phyloP scores from a whole-genome alignment of 1,284 basidiomycete genomes.

The Austroboletus rostrupii region DNA sequence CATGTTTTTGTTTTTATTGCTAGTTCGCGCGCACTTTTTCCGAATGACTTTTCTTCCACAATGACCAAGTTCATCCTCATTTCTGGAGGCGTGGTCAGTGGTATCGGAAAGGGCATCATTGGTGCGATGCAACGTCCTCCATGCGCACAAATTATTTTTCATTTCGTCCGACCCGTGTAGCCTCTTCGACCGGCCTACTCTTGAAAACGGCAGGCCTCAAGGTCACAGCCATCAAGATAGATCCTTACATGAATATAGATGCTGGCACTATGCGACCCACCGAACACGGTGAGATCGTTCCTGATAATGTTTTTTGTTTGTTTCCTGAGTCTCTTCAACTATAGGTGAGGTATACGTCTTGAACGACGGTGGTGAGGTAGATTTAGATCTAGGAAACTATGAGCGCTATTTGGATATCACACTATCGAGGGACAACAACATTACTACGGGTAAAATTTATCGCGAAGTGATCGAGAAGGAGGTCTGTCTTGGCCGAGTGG shows the following conservation, averaged over 20 bases:
- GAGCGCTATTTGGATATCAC: conserved; percentile 97
- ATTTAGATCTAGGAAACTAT: conserved; percentile 97
- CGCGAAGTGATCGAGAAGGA: conserved; percentile 96
- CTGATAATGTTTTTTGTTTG: conserved; percentile 4
- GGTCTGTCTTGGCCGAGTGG: conserved; percentile 46
- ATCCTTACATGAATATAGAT: conserved; percentile 99
- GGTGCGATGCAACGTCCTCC: conserved; percentile 51
- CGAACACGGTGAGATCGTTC: conserved; percentile 77
- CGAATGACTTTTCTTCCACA: neutral
- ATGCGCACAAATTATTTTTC: conserved; percentile 23
- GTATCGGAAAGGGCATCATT: conserved; percentile 93
- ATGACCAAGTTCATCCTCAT: conserved; percentile 92
- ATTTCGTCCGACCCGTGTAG: conserved; percentile 38
- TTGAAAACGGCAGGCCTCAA: conserved; percentile 94
- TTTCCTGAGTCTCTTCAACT: conserved; percentile 16
- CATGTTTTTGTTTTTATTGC: neutral
- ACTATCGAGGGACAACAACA: conserved; percentile 92
- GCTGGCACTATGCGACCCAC: conserved; percentile 99
- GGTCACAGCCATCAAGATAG: conserved; percentile 99
- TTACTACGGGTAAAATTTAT: conserved; percentile 98
- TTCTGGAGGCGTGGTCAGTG: conserved; percentile 89
- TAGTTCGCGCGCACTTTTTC: neutral
- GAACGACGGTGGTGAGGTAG: conserved; percentile 98
- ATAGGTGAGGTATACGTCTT: conserved; percentile 96
- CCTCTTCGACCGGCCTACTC: conserved; percentile 94